Base-by-base conservation (phyloP, 1,284 basidiomycete genomes). In the Lentinus polychrous region DNA sequence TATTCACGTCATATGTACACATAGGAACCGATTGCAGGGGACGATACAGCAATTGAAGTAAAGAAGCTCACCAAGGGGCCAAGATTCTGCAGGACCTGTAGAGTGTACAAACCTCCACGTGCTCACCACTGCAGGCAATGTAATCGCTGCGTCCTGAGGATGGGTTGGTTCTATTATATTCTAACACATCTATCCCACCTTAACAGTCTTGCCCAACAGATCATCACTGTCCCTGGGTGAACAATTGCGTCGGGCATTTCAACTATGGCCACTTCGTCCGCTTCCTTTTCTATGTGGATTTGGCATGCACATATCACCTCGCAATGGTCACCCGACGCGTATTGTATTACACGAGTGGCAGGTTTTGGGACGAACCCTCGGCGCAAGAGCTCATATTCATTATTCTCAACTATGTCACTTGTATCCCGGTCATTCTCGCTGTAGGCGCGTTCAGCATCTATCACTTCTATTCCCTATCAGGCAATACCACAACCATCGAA, bases 401-500 rank as follows among this genome's bases (percentile, higher is more conserved):
- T 15, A 79, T 97, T 23, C 67, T 94, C 56, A 99, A 98, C 66
- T 94, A 88, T 60, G 83, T 85, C 1, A 70, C 87, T 0, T 94
- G 91, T 61, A 66, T 90, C 6, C 94, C 94, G 0, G 93, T 96
- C 2, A 67, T 94, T 35, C 65, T 96, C 43, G 74, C 83, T 22
- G 94, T 99, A 32, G 93, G 94, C 14, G 78, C 74, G 24, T 94
- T 94, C 70, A 92, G 87, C 53, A 50, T 94, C 23, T 99, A 95
- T 62, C 96, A 99, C 59, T 82, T 94, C 54, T 90, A 85, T 63
- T 78, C 81, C 43, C 66, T 95, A n/a, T 59, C 76, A 10, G 76
- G 76, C 17, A 99, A 99, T 64, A 86, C 86, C 10, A 99, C 95
- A 0, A 98, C 95, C 0, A 96, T 99, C 49, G 95, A 99, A 69